Evolutionary conservation across 495 filamentous ascomycete species (phyloP).

Genomic region (Penicillium egyptiacum): DNA sequence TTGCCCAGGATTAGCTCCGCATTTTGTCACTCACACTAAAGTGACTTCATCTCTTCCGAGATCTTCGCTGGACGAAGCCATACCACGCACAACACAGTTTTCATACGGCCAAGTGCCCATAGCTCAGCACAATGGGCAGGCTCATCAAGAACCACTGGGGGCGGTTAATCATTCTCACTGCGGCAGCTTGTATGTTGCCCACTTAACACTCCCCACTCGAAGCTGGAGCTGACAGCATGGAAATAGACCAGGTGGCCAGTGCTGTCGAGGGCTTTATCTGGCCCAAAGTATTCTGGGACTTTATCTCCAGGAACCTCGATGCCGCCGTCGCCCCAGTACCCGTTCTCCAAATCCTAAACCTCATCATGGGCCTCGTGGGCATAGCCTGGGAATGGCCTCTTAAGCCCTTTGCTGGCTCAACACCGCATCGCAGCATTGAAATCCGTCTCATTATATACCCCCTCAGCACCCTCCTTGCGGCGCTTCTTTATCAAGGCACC

Average conservation of each 20-base stretch:
- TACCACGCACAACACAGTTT: constrained; percentile 9
- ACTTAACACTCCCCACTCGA: background rate
- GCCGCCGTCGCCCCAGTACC: constrained; percentile 81
- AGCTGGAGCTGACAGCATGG: background rate
- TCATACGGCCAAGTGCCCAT: constrained; percentile 3
- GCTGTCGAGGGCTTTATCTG: constrained; percentile 90
- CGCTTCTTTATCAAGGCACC: constrained; percentile 86
- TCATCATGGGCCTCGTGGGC: constrained; percentile 81
- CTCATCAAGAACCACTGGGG: constrained; percentile 99
- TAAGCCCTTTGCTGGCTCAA: constrained; percentile 57
- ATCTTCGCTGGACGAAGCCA: constrained; percentile 31
- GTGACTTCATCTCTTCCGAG: constrained; percentile 7
- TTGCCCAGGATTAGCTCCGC: background rate
- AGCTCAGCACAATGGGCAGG: constrained; percentile 70
- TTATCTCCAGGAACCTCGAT: constrained; percentile 88
- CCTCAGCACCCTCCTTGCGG: constrained; percentile 68
- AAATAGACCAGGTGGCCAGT: constrained; percentile 79
- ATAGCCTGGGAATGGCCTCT: constrained; percentile 94
- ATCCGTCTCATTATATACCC: constrained; percentile 81
- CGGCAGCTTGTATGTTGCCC: constrained; percentile 69
- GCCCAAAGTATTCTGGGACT: constrained; percentile 99
- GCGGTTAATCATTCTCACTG: constrained; percentile 83
- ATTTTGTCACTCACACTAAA: background rate
- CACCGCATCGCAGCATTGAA: constrained; percentile 84
- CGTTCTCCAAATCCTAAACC: constrained; percentile 89